Evolutionary conservation across 1,284 basidiomycete genomes (phyloP).

Genomic region (Vanrija sp.): DNA sequence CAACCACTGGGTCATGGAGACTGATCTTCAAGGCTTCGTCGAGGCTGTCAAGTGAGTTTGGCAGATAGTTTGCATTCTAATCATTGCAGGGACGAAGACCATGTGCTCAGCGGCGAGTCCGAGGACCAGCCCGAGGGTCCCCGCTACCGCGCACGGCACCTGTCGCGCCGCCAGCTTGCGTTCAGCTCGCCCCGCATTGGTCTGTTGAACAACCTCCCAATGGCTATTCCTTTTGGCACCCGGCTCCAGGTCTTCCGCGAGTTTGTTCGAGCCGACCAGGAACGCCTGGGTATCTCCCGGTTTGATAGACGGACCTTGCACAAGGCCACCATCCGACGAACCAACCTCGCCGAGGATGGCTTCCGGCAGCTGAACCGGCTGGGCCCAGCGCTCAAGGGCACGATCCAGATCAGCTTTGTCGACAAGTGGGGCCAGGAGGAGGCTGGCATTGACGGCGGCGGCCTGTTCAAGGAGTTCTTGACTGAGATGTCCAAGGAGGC

Average conservation of each 20-base stretch:
- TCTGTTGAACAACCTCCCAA: conserved; percentile 92
- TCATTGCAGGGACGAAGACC: conserved; percentile 44
- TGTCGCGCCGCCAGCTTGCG: conserved; percentile 61
- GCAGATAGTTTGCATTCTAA: conserved; percentile 26
- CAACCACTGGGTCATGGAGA: conserved; percentile 79
- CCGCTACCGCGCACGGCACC: conserved; percentile 9
- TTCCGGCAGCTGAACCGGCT: conserved; percentile 62
- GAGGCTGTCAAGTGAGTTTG: conserved; percentile 71
- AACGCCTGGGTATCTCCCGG: conserved; percentile 34
- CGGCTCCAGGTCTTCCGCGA: conserved; percentile 84
- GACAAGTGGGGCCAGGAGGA: conserved; percentile 59
- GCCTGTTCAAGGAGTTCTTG: conserved; percentile 97
- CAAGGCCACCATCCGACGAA: conserved; percentile 65
- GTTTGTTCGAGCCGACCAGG: conserved; percentile 59
- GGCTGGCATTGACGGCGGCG: conserved; percentile 71
- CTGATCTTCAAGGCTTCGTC: conserved; percentile 78
- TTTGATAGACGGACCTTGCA: conserved; percentile 13
- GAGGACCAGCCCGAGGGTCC: conserved; percentile 4
- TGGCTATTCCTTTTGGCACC: conserved; percentile 88
- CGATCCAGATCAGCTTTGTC: conserved; percentile 81
- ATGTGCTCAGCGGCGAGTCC: conserved; percentile 32
- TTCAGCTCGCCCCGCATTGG: conserved; percentile 78
- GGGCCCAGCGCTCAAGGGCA: conserved; percentile 71
- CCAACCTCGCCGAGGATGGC: conserved; percentile 78
- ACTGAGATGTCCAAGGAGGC: conserved; percentile 90